phyloP scores from a whole-genome alignment of 768 basidiomycete species.

The Pleurotus salmoneostramineus region DNA sequence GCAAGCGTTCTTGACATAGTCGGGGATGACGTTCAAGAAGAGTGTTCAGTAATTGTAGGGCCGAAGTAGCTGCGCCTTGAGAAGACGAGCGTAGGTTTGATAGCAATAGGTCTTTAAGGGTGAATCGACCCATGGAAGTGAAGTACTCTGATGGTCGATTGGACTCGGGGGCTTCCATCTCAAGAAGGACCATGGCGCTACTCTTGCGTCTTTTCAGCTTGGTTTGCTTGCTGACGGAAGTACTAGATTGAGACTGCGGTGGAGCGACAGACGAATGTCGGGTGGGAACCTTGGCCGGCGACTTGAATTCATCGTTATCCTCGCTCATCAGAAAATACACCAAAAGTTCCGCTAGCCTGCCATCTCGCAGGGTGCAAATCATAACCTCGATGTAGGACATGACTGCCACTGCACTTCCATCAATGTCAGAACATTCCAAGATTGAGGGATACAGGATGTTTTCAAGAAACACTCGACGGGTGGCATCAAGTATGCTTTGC shows the following conservation, averaged over 20 bases:
- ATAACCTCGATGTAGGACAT: slow-evolving; percentile 93
- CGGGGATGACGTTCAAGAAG: slow-evolving; percentile 69
- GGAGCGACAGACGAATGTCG: slow-evolving; percentile 35
- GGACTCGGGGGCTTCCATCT: slow-evolving; percentile 76
- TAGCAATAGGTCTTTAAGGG: slow-evolving; percentile 83
- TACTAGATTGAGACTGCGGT: slow-evolving; percentile 24
- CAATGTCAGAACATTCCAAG: slow-evolving; percentile 85
- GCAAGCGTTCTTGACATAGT: slow-evolving; percentile 58
- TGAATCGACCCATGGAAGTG: slow-evolving; percentile 85
- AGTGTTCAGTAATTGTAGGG: slow-evolving; percentile 77
- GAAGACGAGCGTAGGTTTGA: slow-evolving; percentile 71
- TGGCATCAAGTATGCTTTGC: slow-evolving; percentile 77
- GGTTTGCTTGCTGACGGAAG: slow-evolving; percentile 30
- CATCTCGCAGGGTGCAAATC: slow-evolving; percentile 68
- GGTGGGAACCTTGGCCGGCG: slow-evolving; percentile 36
- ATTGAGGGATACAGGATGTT: slow-evolving; percentile 92
- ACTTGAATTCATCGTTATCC: slow-evolving; percentile 65
- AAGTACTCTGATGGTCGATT: slow-evolving; percentile 76
- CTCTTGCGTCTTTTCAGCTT: slow-evolving; percentile 69
- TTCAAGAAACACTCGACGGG: slow-evolving; percentile 84
- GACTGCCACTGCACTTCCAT: slow-evolving; percentile 96
- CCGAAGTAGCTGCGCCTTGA: slow-evolving; percentile 65
- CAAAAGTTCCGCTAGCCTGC: slow-evolving; percentile 65
- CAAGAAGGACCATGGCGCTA: slow-evolving; percentile 86
- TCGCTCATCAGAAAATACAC: slow-evolving; percentile 82